These are phyloP conservation scores for Heliamphora exappendiculata DNA, from an alignment of 148 eudicot species.

Conservation along the genomic window DNA sequence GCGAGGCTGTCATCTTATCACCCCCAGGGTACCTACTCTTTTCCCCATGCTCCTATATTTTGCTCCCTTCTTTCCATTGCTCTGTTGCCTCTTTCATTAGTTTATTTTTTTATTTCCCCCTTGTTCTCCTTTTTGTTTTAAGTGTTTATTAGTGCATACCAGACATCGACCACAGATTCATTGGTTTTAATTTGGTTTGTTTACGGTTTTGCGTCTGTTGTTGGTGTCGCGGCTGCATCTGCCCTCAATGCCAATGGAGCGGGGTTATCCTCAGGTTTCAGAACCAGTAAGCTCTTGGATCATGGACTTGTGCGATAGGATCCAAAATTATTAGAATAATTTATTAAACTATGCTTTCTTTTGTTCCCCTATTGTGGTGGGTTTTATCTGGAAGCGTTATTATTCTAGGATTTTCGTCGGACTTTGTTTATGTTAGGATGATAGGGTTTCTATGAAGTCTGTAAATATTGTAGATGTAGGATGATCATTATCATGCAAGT, in stretches of 20 bases:
- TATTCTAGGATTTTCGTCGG: neutral
- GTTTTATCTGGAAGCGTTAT: neutral
- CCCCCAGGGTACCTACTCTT: slow-evolving; percentile 46
- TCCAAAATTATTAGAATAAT: neutral
- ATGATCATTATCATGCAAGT: neutral
- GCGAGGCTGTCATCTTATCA: slow-evolving; percentile 89
- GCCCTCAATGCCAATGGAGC: neutral
- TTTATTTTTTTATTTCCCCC: too few species aligned
- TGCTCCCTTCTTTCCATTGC: neutral
- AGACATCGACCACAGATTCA: neutral
- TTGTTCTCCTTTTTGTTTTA: neutral
- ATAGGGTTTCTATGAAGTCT: neutral
- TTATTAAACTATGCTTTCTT: neutral
- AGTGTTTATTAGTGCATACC: neutral
- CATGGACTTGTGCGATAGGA: neutral
- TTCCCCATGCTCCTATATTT: neutral
- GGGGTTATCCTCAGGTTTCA: neutral
- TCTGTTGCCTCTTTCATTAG: neutral
- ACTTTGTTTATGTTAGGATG: neutral
- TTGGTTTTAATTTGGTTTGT: neutral
- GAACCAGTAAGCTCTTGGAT: neutral
- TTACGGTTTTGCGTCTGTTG: neutral
- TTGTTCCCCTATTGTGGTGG: neutral
- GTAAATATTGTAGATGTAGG: neutral
- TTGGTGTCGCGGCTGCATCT: neutral